Conservation (phyloP, 2,329 filamentous ascomycete species). For the Paraphoma chrysanthemicola region DNA sequence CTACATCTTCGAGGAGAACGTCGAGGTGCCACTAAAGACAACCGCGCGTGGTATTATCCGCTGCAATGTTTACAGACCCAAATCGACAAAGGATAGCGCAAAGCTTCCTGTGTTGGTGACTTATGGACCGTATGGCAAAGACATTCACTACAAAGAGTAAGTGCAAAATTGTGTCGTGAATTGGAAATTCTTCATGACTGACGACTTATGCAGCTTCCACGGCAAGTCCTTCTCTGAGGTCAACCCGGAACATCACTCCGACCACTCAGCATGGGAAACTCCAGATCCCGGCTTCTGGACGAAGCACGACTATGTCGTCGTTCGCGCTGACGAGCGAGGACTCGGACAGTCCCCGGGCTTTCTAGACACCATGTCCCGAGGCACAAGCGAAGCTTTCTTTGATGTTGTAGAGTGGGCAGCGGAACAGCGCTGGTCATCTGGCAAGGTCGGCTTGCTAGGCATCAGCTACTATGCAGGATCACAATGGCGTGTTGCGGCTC, state of each 20-base stretch:
- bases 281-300: slow-evolving; percentile 52
- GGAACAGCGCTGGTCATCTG: slow-evolving; percentile 58
- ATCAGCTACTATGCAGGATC: slow-evolving; percentile 62
- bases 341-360: slow-evolving; percentile 60
- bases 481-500: slow-evolving; percentile 63
- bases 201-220: slow-evolving; percentile 52
- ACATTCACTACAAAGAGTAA: slow-evolving; percentile 67
- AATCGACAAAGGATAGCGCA: slow-evolving; percentile 36
- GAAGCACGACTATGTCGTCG: slow-evolving; percentile 45
- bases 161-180: neutral
- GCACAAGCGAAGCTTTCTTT: slow-evolving; percentile 60
- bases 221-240: slow-evolving; percentile 54
- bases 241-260: slow-evolving; percentile 43
- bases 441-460: slow-evolving; percentile 59
- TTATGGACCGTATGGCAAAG: slow-evolving; percentile 77
- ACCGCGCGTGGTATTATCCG: slow-evolving; percentile 51
- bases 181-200: neutral
- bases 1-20: slow-evolving; percentile 61
- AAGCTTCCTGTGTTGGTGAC: slow-evolving; percentile 70
- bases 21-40: slow-evolving; percentile 53
- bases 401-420: slow-evolving; percentile 62
- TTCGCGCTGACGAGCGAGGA: slow-evolving; percentile 59
- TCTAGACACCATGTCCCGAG: slow-evolving; percentile 61
- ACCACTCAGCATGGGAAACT: slow-evolving; percentile 56
- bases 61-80: slow-evolving; percentile 61